Base-by-base conservation (phyloP, 108 stramenopile species). In the Aurantiochytrium sp. region DNA sequence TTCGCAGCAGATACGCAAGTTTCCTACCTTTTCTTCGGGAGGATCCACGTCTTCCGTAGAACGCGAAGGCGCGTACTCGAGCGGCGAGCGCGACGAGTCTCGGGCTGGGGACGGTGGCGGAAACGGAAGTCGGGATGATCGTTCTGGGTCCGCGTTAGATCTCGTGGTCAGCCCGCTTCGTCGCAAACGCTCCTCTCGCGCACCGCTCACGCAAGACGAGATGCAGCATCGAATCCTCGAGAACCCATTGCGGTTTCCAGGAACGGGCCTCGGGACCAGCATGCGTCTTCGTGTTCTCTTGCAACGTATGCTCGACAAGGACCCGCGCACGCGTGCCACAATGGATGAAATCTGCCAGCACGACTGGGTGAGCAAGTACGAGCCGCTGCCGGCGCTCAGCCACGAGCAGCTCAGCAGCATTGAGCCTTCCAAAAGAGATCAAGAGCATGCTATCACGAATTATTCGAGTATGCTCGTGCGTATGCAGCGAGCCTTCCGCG, bases 261-360 rank as follows among this genome's bases (percentile, higher is more conserved):
- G 76, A 6, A 83, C 76, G 14, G 76, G 76, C 14, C 51, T 83
- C 25, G 76, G 76, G 16, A 83, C 76, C 1, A 83, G 76, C 51
- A 53, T 53, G 76, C 76, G 76, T 12, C 76, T 83, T 6, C 76
- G 76, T 23, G 12, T 53, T 6, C 76, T 83, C 4, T 35, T 83
- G 51, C 49, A 47, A 16, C 76, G 76, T 12, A 83, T 83, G 76
- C 76, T 83, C n/a, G 76, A 83, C 76, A 83, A 83, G 76, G 76
- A 83, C 3, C 76, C 76, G n/a, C 76, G 76, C 49, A 53, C 45
- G 10, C 45, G 76, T 12, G 51, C 51, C 51, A 83, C 49, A 10
- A 83, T 83, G 6, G 76, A 83, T 3, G 76, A 83, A 23, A 53
- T 83, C n/a, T 83, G 76, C 51, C 12, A 23, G 6, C 76, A 83